phyloP scores from a whole-genome alignment of 345 rosid species.

The Triadica sebifera region DNA sequence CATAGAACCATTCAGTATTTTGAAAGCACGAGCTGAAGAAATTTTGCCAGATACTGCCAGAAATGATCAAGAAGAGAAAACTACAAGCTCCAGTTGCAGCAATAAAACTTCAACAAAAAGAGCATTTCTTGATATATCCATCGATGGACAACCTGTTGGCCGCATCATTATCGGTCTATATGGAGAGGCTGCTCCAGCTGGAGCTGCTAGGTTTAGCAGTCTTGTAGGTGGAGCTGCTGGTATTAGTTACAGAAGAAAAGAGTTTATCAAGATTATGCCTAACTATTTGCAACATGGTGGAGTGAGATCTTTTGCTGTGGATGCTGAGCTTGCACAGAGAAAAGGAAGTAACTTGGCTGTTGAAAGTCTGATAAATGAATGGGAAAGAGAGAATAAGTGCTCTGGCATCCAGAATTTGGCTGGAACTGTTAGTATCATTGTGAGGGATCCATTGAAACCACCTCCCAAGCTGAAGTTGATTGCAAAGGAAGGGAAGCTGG shows the following conservation, averaged over 20 bases:
- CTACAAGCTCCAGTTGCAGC: conserved; percentile 27
- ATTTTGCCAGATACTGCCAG: conserved; percentile 7
- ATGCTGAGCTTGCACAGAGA: conserved; percentile 63
- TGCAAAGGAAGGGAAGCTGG: conserved; percentile 68
- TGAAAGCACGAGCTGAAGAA: conserved; percentile 44
- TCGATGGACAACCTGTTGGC: conserved; percentile 69
- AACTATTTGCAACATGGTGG: conserved; percentile 85
- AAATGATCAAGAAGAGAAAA: conserved; percentile 20
- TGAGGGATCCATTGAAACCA: conserved; percentile 74
- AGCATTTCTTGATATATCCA: conserved; percentile 73
- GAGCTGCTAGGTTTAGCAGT: conserved; percentile 58
- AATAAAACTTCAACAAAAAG: conserved; percentile 39
- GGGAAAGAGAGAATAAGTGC: conserved; percentile 55
- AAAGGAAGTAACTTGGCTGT: conserved; percentile 43
- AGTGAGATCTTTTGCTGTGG: conserved; percentile 78
- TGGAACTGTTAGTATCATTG: conserved; percentile 67
- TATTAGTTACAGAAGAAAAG: conserved; percentile 82
- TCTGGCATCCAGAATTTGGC: conserved; percentile 50
- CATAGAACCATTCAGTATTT: conserved; percentile 35
- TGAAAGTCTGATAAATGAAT: conserved; percentile 51
- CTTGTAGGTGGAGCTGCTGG: conserved; percentile 82
- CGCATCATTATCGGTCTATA: conserved; percentile 69
- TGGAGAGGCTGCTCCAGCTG: conserved; percentile 57
- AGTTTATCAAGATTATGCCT: conserved; percentile 78
- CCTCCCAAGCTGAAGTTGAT: conserved; percentile 80